Evolutionary conservation across 371 early-diverging fungal species (phyloP).

Genomic region (Apophysomyces elegans): DNA sequence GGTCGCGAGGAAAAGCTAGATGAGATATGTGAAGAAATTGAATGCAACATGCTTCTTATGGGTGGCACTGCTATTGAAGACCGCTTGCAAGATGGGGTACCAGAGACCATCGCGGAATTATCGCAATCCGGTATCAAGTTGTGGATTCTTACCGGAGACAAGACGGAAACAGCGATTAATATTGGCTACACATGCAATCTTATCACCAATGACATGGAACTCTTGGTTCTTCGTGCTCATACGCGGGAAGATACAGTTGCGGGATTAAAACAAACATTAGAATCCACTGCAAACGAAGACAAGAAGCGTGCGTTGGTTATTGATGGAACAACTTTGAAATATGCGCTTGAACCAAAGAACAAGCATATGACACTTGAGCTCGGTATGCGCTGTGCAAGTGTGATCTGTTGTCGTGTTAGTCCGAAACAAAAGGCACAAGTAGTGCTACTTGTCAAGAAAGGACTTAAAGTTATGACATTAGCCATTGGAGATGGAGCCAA

Average conservation of each 20-base stretch:
- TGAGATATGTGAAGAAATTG: conserved; percentile 72
- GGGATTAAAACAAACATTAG: conserved; percentile 68
- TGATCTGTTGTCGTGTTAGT: conserved; percentile 88
- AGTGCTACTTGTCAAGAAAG: conserved; percentile 55
- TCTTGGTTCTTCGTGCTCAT: conserved; percentile 68
- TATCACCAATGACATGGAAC: conserved; percentile 68
- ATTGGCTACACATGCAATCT: conserved; percentile 84
- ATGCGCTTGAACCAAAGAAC: conserved; percentile 68
- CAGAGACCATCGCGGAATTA: conserved; percentile 80
- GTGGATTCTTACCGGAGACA: conserved; percentile 97
- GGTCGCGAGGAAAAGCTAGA: conserved; percentile 78
- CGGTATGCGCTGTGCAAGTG: conserved; percentile 72
- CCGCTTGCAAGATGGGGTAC: conserved; percentile 88
- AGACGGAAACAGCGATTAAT: conserved; percentile 85
- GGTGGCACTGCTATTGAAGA: conserved; percentile 96
- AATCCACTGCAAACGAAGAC: conserved; percentile 25
- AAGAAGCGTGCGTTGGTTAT: conserved; percentile 80
- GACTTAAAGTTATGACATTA: conserved; percentile 69
- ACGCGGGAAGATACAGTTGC: conserved; percentile 58
- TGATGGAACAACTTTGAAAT: conserved; percentile 88
- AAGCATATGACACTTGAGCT: conserved; percentile 67
- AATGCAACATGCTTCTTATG: conserved; percentile 71
- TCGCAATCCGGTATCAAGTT: conserved; percentile 86
- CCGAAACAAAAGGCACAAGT: conserved; percentile 93
- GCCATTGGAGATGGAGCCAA: conserved; percentile 95